Percentiles rank a stretch among this genome's conserved stretches.
Evolutionary conservation across 2,329 filamentous ascomycete species (phyloP).

Genomic region (Fonsecaea multimorphosa): DNA sequence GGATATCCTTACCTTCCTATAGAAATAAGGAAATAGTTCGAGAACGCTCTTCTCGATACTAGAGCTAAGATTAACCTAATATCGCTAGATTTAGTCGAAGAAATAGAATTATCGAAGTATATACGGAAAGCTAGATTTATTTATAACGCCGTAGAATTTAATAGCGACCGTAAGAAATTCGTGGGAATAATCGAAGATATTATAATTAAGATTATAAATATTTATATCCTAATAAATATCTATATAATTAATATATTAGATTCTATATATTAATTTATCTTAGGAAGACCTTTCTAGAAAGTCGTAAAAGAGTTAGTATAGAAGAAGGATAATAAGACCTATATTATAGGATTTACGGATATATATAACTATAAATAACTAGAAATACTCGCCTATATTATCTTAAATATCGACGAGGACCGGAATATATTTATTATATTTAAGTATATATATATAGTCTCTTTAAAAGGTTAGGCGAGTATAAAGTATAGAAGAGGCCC

Average conservation of each 20-base stretch:
- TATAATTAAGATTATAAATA: background rate
- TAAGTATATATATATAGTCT: background rate
- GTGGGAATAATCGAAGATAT: slow-evolving; percentile 10
- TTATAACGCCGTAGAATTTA: slow-evolving; percentile 6
- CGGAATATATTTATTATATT: background rate
- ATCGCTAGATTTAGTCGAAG: background rate
- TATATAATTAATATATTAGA: background rate
- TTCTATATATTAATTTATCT: background rate
- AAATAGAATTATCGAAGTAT: background rate
- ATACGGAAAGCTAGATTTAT: background rate
- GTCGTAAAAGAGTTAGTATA: background rate
- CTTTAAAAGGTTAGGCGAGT: slow-evolving; percentile 11
- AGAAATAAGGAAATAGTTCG: background rate
- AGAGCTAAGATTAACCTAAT: slow-evolving; percentile 1
- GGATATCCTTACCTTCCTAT: background rate
- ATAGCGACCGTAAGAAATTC: background rate
- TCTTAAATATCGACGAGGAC: background rate
- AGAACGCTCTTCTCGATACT: background rate
- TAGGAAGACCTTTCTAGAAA: slow-evolving; percentile 2
- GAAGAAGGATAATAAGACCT: background rate
- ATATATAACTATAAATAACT: background rate
- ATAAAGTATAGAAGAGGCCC: background rate
- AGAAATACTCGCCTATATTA: background rate
- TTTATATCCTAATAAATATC: slow-evolving; percentile 7
- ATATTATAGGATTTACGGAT: background rate